Evolutionary conservation across 139 green algal genomes (phyloP).

Genomic region (Tetraselmis striata): DNA sequence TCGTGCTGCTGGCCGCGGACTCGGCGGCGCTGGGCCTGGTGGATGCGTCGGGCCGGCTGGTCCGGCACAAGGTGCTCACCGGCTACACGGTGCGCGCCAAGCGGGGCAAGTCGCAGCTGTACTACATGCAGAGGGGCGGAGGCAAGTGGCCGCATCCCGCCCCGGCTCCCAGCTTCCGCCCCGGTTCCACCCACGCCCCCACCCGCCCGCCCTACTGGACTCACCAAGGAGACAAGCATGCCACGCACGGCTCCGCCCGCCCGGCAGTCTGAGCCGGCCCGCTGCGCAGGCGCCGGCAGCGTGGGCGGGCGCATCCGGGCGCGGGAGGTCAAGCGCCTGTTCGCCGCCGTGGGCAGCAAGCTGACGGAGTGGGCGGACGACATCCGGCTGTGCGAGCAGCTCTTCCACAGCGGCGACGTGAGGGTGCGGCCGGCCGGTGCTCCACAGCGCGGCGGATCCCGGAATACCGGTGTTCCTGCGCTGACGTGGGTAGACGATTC

Average conservation of each 20-base stretch:
- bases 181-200: too few species aligned
- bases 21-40: slow-evolving; percentile 19
- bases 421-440: too few species aligned
- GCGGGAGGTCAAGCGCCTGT: neutral
- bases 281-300: neutral
- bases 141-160: too few species aligned
- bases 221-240: too few species aligned
- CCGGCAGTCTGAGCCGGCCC: too few species aligned
- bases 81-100: slow-evolving; percentile 28
- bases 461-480: too few species aligned
- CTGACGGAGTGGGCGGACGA: neutral
- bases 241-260: too few species aligned
- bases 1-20: slow-evolving; percentile 23
- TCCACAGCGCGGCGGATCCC: too few species aligned
- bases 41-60: slow-evolving; percentile 7
- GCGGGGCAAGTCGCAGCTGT: slow-evolving; percentile 24
- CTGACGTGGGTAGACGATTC: too few species aligned
- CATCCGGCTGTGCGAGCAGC: neutral
- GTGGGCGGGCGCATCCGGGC: neutral
- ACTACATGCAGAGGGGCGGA: slow-evolving; percentile 8
- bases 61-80: slow-evolving; percentile 19
- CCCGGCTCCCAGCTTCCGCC: too few species aligned
- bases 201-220: too few species aligned
- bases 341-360: neutral
- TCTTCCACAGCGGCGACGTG: neutral